A percentile compares a stretch with the other conserved stretches of the same genome.
Conservation (phyloP, 495 filamentous ascomycete species). For the Neurospora sp. region DNA sequence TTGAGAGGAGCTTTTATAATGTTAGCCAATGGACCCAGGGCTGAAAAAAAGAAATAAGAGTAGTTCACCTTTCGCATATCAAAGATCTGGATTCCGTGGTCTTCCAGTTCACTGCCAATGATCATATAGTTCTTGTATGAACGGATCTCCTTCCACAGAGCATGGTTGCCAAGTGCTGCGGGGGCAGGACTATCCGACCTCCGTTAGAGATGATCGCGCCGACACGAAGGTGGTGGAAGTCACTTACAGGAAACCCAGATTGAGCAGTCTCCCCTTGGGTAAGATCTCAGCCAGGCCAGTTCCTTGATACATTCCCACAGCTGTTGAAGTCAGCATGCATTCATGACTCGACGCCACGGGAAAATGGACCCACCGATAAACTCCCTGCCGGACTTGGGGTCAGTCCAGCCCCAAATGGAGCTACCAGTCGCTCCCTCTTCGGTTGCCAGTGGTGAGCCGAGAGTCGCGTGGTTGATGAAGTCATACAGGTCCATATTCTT, state of each 20-base stretch:
- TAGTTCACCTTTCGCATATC: slow-evolving; percentile 32
- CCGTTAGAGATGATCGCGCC: not conserved
- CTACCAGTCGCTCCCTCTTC: slow-evolving; percentile 27
- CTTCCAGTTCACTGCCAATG: slow-evolving; percentile 39
- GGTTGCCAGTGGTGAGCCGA: slow-evolving; percentile 33
- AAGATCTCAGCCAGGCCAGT: slow-evolving; percentile 42
- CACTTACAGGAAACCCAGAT: slow-evolving; percentile 36
- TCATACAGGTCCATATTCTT: slow-evolving; percentile 40
- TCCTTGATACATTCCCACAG: not conserved
- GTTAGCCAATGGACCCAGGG: not conserved
- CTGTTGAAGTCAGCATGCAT: not conserved
- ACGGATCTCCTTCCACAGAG: slow-evolving; percentile 25
- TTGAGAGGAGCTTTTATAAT: not conserved
- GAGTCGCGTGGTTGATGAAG: slow-evolving; percentile 23
- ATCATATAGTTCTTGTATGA: slow-evolving; percentile 32
- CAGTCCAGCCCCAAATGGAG: slow-evolving; percentile 1
- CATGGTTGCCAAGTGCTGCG: not conserved
- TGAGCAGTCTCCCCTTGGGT: slow-evolving; percentile 32
- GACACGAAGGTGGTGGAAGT: not conserved
- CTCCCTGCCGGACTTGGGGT: not conserved
- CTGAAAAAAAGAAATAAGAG: slow-evolving; percentile 19
- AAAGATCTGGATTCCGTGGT: slow-evolving; percentile 44
- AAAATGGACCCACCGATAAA: not conserved
- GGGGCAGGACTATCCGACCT: not conserved
- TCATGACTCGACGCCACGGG: not conserved